Evolutionary conservation across 805 yeast species (phyloP), one percentile per base, ranked within the genome.

Genomic region (Lipomyces starkeyi): DNA sequence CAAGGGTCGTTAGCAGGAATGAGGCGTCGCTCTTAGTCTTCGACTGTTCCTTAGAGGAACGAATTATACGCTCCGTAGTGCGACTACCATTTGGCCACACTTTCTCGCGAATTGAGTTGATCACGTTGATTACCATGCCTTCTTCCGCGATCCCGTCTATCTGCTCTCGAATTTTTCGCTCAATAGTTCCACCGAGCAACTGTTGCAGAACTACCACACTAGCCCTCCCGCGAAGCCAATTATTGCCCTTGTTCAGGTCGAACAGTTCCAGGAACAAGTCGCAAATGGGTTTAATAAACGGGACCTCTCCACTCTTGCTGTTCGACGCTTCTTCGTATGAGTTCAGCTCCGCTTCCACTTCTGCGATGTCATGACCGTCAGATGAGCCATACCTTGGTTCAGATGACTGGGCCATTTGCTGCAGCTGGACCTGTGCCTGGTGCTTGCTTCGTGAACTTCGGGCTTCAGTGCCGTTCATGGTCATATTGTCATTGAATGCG

Each of bases 151-250:
- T n/a, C 5, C 73, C 74, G 52, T 81, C 80, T 40, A 85, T 77
- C 66, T 80, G 80, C 35, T 82, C 84, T 54, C 88, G 79, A 3
- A 87, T 83, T 43, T 77, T 76, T 20, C 67, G 59, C 75, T 93
- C 97, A 62, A 93, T 88, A 0, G 97, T 90, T 1, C 94, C 90
- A 0, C 98, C 98, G 52, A 93, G 82, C 0, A 93, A 78, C 76
- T 92, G 97, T 77, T 93, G 97, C 63, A 93, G 79, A 2, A 93
- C 86, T 4, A 92, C 87, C 52, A 93, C 83, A 8, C 92, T 82
- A 0, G 97, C 97, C 57, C 93, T 82, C 0, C 97, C 98, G 63
- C 97, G 81, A 1, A 93, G 78, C 97, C 97, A 91, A 59, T 87
- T 86, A 59, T 86, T 87, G 1, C 90, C 83, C 59, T 81, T 82